Evolutionary conservation across 2,329 filamentous ascomycete genomes (phyloP), one percentile per base, ranked within the genome.

Genomic region (Alternaria metachromatica): DNA sequence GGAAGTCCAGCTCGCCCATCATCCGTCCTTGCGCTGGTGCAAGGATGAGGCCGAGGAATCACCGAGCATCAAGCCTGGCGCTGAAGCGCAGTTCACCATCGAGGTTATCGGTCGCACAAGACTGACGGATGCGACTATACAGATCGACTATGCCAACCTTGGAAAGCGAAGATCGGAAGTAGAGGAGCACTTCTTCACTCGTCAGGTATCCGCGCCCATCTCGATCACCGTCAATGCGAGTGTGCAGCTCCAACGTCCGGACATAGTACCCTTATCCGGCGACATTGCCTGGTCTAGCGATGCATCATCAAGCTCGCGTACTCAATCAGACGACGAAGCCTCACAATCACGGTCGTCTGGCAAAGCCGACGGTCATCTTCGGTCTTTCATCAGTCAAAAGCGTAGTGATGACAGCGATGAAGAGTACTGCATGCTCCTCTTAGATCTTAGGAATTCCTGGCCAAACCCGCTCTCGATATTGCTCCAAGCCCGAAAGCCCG

Each of bases 161-260:
- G 92, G 92, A 2, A 86, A 89, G 30, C 84, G 89, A 6, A 85
- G 85, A n/a, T 86, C 87, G 12, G 88, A 94, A 60, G 82, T 94
- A 2, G 85, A 87, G 23, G 89, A 91, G 37, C 86, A 88, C 33
- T 97, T 97, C 74, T 93, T 94, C 75, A 97, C 94, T 0, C 87
- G 94, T 43, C 92, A 96, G 75, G 86, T 97, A 15, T 90, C 90
- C 18, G 84, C 97, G 26, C 92, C 93, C 13, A 83, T 98, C 61
- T 92, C 91, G 0, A 88, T 97, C 15, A 97, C 95, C 6, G 95
- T 98, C 51, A 97, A 97, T 75, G 92, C 94, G 4, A 96, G 93
- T 73, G 86, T 97, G 25, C 93, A 97, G 74, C 84, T 97, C 10
- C 86, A 90, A 33, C 87, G 93, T 41, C 89, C 94, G 68, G 94